These are phyloP conservation scores for Coniosporium apollinis DNA, from an alignment of 495 filamentous ascomycete species.

Conservation along the genomic window DNA sequence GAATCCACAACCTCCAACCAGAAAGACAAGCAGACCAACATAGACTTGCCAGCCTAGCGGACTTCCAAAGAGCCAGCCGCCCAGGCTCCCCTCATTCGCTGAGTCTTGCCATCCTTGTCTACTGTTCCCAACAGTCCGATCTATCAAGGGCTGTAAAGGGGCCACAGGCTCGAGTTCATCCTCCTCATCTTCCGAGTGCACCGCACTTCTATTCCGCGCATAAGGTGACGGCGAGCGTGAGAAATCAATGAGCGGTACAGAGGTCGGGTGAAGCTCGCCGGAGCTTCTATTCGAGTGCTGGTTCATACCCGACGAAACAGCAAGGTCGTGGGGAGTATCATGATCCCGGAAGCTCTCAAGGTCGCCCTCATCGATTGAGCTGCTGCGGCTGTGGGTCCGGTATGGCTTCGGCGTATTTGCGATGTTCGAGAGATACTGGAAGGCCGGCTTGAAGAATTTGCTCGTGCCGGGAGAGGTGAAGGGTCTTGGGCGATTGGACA, in stretches of 20 bases:
- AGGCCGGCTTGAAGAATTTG: constrained; percentile 23
- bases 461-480: too few relatives aligned
- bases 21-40: constrained; percentile 29
- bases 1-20: constrained; percentile 27
- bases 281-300: constrained; percentile 12
- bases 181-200: constrained; percentile 26
- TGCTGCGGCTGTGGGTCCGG: constrained; percentile 1
- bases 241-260: constrained; percentile 24
- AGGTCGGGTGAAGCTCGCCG: constrained; percentile 9
- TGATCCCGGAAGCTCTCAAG: constrained; percentile 5
- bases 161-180: constrained; percentile 16
- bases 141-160: constrained; percentile 11
- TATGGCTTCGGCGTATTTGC: constrained; percentile 3
- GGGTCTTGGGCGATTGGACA: too few relatives aligned
- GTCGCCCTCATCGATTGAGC: constrained; percentile 2
- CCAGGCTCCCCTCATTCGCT: constrained; percentile 26
- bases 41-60: constrained; percentile 32
- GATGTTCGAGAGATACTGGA: constrained; percentile 23
- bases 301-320: constrained; percentile 12
- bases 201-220: constrained; percentile 15
- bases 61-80: constrained; percentile 33
- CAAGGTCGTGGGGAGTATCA: constrained; percentile 9
- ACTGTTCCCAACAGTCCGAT: constrained; percentile 11
- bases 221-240: constrained; percentile 26
- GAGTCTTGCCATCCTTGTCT: constrained; percentile 15